Conservation (phyloP, 2,329 filamentous ascomycete species). For the Pestalotiopsis sp. region DNA sequence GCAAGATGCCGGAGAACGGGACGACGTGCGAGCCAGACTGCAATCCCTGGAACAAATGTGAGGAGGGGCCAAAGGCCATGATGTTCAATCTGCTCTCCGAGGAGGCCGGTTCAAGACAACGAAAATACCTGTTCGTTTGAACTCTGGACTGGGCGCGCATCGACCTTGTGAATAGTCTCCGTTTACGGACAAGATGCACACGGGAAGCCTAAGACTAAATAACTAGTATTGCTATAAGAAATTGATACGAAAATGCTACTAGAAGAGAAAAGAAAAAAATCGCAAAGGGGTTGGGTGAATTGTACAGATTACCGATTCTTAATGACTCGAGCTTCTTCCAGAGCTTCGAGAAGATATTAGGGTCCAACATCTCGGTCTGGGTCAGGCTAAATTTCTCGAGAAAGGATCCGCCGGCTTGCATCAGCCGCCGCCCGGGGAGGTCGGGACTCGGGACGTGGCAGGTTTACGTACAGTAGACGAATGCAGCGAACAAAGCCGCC, state of each 20-base stretch:
- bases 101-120: neutral
- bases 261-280: no score
- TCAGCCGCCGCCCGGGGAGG: neutral
- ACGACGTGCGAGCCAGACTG: neutral
- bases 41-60: slow-evolving; percentile 4
- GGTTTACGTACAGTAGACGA: neutral
- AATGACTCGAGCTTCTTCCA: neutral
- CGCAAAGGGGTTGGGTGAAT: no score
- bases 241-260: no score
- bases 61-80: neutral
- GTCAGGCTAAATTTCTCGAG: neutral
- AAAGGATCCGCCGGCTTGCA: neutral
- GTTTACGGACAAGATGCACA: no score
- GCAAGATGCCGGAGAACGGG: neutral
- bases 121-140: neutral
- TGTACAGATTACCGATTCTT: neutral
- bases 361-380: neutral
- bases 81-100: neutral
- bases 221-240: no score
- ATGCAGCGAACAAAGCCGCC: neutral
- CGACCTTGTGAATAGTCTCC: no score
- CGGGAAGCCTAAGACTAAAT: no score
- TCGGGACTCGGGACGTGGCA: neutral
- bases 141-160: no score
- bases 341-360: neutral